A percentile compares a stretch with the other conserved stretches of the same genome.
These are phyloP conservation scores for Rhodamnia argentea DNA, from an alignment of 345 rosid genomes.

Conservation along the genomic window DNA sequence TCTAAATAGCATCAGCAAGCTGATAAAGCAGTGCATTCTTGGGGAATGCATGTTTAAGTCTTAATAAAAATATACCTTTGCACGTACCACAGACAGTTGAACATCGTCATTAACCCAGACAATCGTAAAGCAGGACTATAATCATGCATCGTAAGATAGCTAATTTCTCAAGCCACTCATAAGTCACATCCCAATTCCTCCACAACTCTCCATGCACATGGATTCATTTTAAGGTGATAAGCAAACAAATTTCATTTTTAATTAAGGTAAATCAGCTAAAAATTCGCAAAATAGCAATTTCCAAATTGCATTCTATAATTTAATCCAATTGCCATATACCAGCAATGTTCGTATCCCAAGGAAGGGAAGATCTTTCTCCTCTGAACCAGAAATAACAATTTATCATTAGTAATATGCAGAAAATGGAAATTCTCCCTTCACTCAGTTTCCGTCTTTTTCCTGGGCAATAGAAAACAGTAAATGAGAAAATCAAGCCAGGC, in stretches of 20 bases:
- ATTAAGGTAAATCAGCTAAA: neutral
- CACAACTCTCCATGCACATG: neutral
- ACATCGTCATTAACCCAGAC: neutral
- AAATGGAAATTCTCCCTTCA: neutral
- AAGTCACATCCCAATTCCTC: neutral
- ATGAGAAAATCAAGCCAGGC: neutral
- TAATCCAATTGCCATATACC: neutral
- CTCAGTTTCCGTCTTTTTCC: neutral
- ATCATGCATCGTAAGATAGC: neutral
- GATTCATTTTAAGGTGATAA: neutral
- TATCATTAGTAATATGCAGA: neutral
- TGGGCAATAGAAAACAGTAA: neutral
- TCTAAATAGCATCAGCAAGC: neutral
- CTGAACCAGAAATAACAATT: neutral
- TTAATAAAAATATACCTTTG: neutral
- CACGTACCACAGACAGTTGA: neutral
- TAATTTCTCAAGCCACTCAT: neutral
- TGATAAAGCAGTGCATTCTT: neutral
- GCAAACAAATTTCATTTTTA: neutral
- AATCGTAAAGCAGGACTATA: neutral
- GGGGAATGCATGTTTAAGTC: neutral
- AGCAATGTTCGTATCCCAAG: neutral
- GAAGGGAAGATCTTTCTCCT: neutral
- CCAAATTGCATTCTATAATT: neutral
- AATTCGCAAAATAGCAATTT: neutral